Conservation (phyloP, 108 stramenopile species). For the Aureococcus anophagefferens region DNA sequence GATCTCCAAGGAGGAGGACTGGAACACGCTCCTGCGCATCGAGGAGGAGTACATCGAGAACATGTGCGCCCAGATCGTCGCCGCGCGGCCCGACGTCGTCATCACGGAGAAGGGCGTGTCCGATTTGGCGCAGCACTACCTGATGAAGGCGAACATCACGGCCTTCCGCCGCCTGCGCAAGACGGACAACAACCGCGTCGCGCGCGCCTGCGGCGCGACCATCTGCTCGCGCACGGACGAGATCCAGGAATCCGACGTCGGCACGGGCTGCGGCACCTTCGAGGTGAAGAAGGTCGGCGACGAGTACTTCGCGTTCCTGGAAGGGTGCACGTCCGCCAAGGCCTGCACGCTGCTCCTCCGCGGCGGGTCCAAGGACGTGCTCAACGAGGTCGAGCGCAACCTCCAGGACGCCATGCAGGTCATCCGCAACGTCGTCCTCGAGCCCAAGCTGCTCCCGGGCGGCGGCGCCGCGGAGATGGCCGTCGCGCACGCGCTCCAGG, state of each 20-base stretch:
- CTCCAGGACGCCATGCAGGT: conserved; percentile 99
- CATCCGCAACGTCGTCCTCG: conserved; percentile 95
- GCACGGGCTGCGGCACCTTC: conserved; percentile 93
- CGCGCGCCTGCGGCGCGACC: conserved; percentile 93
- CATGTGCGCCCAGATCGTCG: conserved; percentile 97
- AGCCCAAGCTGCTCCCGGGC: conserved; percentile 92
- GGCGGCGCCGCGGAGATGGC: conserved; percentile 99
- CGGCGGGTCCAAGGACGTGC: conserved; percentile 96
- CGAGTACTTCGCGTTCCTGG: conserved; percentile 92
- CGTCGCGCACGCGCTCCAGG: conserved; percentile 70
- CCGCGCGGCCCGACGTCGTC: conserved; percentile 94
- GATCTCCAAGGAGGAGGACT: conserved; percentile 96
- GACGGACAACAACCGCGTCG: conserved; percentile 99
- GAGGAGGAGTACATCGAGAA: conserved; percentile 99
- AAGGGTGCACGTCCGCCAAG: conserved; percentile 93
- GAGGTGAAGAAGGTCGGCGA: conserved; percentile 95
- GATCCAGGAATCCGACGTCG: conserved; percentile 93
- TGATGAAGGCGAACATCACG: conserved; percentile 94
- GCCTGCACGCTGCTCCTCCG: conserved; percentile 96
- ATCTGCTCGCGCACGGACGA: conserved; percentile 96
- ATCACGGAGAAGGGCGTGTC: conserved; percentile 99
- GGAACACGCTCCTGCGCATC: conserved; percentile 90
- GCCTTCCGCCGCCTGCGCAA: conserved; percentile 96
- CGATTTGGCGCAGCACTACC: conserved; percentile 98
- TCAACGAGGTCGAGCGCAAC: conserved; percentile 99